Percentiles rank a stretch among this genome's conserved stretches.
Evolutionary conservation across 148 eudicot species (phyloP).

Genomic region (Camellia lanceoleosa): DNA sequence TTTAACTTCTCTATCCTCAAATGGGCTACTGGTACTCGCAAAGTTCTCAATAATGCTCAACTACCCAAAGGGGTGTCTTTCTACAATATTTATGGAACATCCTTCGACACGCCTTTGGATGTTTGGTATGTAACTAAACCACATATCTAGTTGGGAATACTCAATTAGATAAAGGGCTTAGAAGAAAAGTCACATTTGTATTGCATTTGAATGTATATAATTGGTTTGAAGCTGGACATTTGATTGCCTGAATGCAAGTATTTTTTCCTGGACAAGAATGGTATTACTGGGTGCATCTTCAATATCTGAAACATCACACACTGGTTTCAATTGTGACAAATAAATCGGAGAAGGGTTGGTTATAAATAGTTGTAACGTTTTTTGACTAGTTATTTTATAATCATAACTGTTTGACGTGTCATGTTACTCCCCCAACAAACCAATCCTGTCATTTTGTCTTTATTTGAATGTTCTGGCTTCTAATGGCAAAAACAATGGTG

Average conservation of each 20-base stretch:
- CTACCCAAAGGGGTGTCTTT: slow-evolving; percentile 70
- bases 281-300: neutral
- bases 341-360: neutral
- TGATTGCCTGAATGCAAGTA: neutral
- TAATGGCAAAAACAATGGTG: neutral
- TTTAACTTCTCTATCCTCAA: slow-evolving; percentile 68
- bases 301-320: neutral
- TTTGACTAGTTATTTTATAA: neutral
- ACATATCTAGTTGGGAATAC: neutral
- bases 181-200: neutral
- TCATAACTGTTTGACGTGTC: no score
- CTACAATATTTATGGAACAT: slow-evolving; percentile 83
- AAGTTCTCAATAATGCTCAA: slow-evolving; percentile 55
- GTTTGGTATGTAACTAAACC: slow-evolving; percentile 58
- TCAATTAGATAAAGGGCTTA: neutral
- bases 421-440: neutral
- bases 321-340: neutral
- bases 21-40: slow-evolving; percentile 81
- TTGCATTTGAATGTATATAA: neutral
- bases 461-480: neutral
- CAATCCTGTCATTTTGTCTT: neutral
- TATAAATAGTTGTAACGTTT: neutral
- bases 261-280: neutral
- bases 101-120: slow-evolving; percentile 86
- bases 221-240: neutral